A percentile compares a stretch with the other conserved stretches of the same genome.
Conservation (phyloP, 83 land plant genomes). For the Diphasiastrum complanatum region DNA sequence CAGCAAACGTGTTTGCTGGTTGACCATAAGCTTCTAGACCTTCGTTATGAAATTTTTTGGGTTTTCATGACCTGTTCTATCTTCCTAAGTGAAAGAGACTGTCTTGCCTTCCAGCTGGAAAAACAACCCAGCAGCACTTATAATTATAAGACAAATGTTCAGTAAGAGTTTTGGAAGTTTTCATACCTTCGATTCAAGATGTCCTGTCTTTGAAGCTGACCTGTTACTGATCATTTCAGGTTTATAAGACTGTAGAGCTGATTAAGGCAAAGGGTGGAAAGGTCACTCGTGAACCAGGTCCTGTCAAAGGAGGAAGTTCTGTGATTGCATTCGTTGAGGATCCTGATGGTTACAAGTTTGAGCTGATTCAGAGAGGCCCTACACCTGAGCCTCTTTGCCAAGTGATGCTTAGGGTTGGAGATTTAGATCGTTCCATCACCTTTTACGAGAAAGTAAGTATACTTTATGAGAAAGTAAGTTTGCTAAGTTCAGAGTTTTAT, state of each 20-base stretch:
- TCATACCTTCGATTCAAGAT: too few relatives aligned
- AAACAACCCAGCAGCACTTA: too few relatives aligned
- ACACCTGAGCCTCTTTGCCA: conserved; percentile 17
- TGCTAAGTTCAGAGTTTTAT: not conserved
- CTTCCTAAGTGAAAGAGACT: too few relatives aligned
- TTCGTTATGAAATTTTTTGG: too few relatives aligned
- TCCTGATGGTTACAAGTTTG: conserved; percentile 29
- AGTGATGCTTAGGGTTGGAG: conserved; percentile 21
- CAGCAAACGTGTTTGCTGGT: too few relatives aligned
- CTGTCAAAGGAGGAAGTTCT: conserved; percentile 61
- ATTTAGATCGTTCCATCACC: conserved; percentile 15
- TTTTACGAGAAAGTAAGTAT: conserved; percentile 27
- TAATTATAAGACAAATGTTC: too few relatives aligned
- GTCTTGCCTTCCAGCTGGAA: too few relatives aligned
- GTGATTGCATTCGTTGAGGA: conserved; percentile 22
- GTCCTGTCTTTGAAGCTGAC: too few relatives aligned
- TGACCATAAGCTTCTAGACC: too few relatives aligned
- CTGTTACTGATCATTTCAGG: too few relatives aligned
- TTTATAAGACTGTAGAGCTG: conserved; percentile 15
- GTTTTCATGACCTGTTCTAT: too few relatives aligned
- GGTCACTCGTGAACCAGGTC: conserved; percentile 26
- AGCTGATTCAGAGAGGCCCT: conserved; percentile 18
- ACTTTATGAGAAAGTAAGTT: conserved; percentile 21
- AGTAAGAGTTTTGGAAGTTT: too few relatives aligned
- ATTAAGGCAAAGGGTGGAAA: conserved; percentile 20